Evolutionary conservation across 345 rosid genomes (phyloP), one percentile per base, ranked within the genome.

Genomic region (Corchorus olitorius): DNA sequence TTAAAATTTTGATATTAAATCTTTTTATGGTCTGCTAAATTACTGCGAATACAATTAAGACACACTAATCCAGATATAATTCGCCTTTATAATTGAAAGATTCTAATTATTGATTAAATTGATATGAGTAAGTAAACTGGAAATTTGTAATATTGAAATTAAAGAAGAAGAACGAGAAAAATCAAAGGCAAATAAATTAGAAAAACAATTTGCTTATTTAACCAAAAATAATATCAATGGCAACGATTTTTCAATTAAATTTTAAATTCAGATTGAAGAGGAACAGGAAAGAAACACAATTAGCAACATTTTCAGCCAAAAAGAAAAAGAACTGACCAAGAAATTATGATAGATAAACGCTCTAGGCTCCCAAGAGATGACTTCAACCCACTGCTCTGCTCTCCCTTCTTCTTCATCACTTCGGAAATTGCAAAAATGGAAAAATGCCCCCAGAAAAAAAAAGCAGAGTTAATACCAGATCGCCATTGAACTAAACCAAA

Each of bases 361-460:
- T 65, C 97, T 85, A 81, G 99, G 98, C 83, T 93, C 98, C 97
- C 98, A 95, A 0, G 97, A 95, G 83, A 95, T 87, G 50, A 93
- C 85, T 80, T 95, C 98, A 35, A 86, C 94, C 98, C 97, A 92
- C 63, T 80, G 90, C 81, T 89, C 94, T 19, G 77, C 84, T 81
- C 77, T 78, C 61, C 83, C 86, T 22, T 82, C 93, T 75, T 84
- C 93, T 11, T 56, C 87, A 4, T 73, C 89, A 20, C 74, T 79
- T 66, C 90, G 86, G 71, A 66, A 74, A 58, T 55, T 33, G 49
- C 37, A 77, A 56, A 27, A 27, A 27, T 27, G 27, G 27, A 27
- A 27, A 61, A 65, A 12, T 16, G 52, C 22, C 8, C 53, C 37
- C 9, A 39, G 61, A 76, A 62, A 10, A 76, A 62, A 10, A 12